Evolutionary conservation across 2,329 filamentous ascomycete genomes (phyloP).

Genomic region (Scleromitrula shiraiana): DNA sequence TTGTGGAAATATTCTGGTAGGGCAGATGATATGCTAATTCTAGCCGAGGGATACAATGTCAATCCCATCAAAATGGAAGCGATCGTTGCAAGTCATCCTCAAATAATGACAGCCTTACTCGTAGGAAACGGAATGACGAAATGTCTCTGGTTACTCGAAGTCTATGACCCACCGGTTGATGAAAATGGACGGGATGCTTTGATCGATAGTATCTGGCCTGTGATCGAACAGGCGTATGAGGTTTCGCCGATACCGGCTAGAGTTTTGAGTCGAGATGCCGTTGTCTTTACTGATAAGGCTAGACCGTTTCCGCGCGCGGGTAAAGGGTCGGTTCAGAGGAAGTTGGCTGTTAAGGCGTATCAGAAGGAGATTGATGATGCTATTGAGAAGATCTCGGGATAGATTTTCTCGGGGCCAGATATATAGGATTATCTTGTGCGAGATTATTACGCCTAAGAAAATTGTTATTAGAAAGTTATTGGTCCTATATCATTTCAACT

Average conservation of each 20-base stretch:
- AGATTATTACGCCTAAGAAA: too few relatives aligned
- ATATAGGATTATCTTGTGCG: too few relatives aligned
- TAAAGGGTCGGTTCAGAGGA: too few relatives aligned
- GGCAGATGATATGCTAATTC: constrained; percentile 6
- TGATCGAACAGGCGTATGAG: background rate
- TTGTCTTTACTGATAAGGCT: too few relatives aligned
- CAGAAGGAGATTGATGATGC: too few relatives aligned
- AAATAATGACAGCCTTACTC: background rate
- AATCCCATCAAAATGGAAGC: constrained; percentile 1
- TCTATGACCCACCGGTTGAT: background rate
- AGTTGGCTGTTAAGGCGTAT: too few relatives aligned
- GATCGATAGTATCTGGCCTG: background rate
- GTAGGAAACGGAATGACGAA: background rate
- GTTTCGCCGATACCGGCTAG: background rate
- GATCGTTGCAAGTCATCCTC: background rate
- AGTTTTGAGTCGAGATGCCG: too few relatives aligned
- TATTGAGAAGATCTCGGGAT: too few relatives aligned
- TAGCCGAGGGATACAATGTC: background rate
- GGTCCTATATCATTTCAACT: too few relatives aligned
- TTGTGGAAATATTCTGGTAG: constrained; percentile 6
- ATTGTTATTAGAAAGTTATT: too few relatives aligned
- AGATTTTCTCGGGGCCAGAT: too few relatives aligned
- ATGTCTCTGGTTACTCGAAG: background rate
- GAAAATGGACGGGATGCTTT: background rate
- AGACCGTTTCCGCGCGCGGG: too few relatives aligned